Percentiles rank a stretch among this genome's conserved stretches.
Conservation (phyloP, 202 grass and related monocot species). For the Alloteropsis angusta region DNA sequence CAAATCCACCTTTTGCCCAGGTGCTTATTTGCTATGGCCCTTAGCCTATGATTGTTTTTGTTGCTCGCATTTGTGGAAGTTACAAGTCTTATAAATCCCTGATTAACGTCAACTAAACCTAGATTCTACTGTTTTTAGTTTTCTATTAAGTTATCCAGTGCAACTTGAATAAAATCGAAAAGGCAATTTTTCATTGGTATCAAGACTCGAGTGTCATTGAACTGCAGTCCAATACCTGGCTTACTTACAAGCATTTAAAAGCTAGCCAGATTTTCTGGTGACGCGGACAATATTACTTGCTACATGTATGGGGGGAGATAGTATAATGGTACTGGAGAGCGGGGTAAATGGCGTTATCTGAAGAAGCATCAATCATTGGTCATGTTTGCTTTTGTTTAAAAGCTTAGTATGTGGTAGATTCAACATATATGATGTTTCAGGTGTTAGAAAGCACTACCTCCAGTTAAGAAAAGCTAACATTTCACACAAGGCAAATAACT, state of each 20-base stretch:
- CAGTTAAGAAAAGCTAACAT: background rate
- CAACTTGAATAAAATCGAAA: background rate
- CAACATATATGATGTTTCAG: background rate
- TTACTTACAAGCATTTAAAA: background rate
- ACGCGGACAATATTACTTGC: background rate
- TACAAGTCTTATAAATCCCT: background rate
- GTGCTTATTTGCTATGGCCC: constrained; percentile 26
- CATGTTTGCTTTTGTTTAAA: background rate
- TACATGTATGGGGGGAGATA: background rate
- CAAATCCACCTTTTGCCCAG: constrained; percentile 45
- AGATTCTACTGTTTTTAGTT: background rate
- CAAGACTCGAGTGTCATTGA: background rate
- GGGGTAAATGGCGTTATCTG: background rate
- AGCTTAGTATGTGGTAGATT: background rate
- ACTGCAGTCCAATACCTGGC: background rate
- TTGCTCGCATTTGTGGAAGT: background rate
- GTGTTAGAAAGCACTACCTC: background rate
- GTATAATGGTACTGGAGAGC: background rate
- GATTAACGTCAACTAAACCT: background rate
- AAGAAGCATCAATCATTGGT: background rate
- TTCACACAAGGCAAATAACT: background rate
- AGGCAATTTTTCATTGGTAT: background rate
- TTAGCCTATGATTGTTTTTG: background rate
- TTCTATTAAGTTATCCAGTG: background rate
- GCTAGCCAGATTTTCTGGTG: background rate